A percentile compares a stretch with the other conserved stretches of the same genome.
Evolutionary conservation across 202 grass and related monocot species (phyloP).

Genomic region (Panicum hallii): DNA sequence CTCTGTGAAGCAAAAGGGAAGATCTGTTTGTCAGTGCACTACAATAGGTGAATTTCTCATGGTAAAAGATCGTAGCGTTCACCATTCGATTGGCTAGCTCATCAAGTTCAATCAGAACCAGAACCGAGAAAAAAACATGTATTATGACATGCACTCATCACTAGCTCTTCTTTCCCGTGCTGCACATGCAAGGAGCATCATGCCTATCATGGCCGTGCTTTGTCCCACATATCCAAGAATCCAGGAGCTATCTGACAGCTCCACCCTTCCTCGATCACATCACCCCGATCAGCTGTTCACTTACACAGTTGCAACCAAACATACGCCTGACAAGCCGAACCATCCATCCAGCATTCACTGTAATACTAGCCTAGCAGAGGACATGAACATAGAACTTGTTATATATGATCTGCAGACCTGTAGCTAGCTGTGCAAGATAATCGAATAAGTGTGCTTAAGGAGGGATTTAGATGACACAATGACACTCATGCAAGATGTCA

Average conservation of each 20-base stretch:
- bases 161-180: constrained; percentile 18
- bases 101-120: constrained; percentile 3
- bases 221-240: constrained; percentile 53
- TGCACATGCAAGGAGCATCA: constrained; percentile 45
- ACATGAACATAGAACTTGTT: background rate
- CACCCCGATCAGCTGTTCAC: constrained; percentile 12
- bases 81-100: background rate
- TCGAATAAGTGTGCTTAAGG: background rate
- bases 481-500: background rate
- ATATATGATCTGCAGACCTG: background rate
- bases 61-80: background rate
- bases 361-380: constrained; percentile 7
- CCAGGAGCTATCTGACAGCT: constrained; percentile 43
- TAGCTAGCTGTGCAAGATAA: background rate
- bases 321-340: constrained; percentile 15
- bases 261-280: constrained; percentile 53
- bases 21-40: background rate
- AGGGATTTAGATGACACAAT: constrained; percentile 20
- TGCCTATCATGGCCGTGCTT: constrained; percentile 36
- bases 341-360: constrained; percentile 13
- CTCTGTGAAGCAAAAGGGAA: background rate
- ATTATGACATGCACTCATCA: background rate
- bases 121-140: constrained; percentile 5
- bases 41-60: constrained; percentile 14
- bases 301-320: constrained; percentile 45